Conservation (phyloP, 768 basidiomycete genomes). For the Hericium alpestre region DNA sequence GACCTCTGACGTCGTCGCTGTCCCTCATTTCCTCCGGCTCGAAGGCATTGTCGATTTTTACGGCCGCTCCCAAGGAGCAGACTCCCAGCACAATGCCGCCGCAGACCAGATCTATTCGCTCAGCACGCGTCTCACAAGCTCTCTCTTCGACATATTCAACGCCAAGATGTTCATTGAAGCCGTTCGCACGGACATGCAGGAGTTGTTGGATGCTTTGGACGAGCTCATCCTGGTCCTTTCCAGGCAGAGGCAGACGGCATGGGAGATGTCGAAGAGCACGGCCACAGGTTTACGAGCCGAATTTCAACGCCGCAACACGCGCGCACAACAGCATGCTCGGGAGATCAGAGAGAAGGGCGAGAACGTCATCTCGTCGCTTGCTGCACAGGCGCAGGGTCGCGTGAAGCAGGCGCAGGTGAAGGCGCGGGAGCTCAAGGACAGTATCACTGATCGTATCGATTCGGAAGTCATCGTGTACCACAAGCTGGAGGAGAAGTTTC, state of each 20-base stretch:
- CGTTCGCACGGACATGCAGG: constrained; percentile 43
- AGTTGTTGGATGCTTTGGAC: constrained; percentile 50
- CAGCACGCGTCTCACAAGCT: constrained; percentile 31
- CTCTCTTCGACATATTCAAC: constrained; percentile 40
- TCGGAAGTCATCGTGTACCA: not conserved
- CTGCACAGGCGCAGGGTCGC: constrained; percentile 16
- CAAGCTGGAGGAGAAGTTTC: not conserved
- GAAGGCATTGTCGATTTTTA: constrained; percentile 10
- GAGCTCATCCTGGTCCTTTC: constrained; percentile 32
- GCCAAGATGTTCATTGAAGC: constrained; percentile 29
- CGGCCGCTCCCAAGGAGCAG: not conserved
- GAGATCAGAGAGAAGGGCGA: constrained; percentile 20
- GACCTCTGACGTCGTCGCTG: constrained; percentile 3
- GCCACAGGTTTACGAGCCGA: constrained; percentile 12
- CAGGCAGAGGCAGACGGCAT: constrained; percentile 5
- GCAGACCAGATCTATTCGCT: constrained; percentile 20
- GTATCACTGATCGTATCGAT: constrained; percentile 3
- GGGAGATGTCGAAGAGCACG: not conserved
- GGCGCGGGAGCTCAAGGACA: constrained; percentile 18
- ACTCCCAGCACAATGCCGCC: not conserved
- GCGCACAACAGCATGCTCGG: constrained; percentile 19
- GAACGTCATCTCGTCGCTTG: constrained; percentile 16
- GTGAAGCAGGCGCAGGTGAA: constrained; percentile 18
- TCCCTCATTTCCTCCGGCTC: constrained; percentile 5
- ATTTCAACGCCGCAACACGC: constrained; percentile 18